Conservation (phyloP, 176 grass and related monocot genomes). For the Alopecurus myosuroides region DNA sequence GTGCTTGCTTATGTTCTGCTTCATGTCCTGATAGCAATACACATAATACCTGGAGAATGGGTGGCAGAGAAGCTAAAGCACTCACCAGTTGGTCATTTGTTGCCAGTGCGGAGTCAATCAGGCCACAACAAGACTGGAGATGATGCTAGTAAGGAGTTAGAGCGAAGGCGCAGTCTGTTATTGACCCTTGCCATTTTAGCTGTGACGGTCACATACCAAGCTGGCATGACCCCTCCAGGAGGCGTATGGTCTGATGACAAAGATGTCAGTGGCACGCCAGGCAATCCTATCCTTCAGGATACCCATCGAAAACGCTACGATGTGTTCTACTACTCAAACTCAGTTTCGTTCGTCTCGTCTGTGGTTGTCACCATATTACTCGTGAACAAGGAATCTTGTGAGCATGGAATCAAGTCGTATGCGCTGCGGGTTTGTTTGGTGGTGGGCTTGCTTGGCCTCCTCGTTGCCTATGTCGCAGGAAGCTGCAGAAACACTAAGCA, state of each 20-base stretch:
- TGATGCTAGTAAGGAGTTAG: constrained; percentile 17
- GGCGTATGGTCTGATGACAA: constrained; percentile 36
- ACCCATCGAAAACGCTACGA: constrained; percentile 12
- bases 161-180: constrained; percentile 15
- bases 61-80: neutral
- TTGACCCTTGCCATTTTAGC: constrained; percentile 28
- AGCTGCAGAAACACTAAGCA: constrained; percentile 14
- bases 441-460: constrained; percentile 27
- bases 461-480: constrained; percentile 33
- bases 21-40: constrained; percentile 32
- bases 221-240: constrained; percentile 47
- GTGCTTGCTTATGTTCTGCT: constrained; percentile 17
- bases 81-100: neutral
- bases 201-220: constrained; percentile 41
- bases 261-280: neutral
- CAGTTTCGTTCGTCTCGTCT: constrained; percentile 31
- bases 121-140: neutral
- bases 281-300: constrained; percentile 26
- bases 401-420: constrained; percentile 37
- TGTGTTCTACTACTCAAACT: constrained; percentile 43
- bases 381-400: constrained; percentile 35
- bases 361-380: constrained; percentile 35
- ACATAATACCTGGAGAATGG: constrained; percentile 19
- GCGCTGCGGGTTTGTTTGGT: constrained; percentile 30
- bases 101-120: neutral